Conservation (phyloP, 169 alveolate species). For the Fabrea salina region DNA sequence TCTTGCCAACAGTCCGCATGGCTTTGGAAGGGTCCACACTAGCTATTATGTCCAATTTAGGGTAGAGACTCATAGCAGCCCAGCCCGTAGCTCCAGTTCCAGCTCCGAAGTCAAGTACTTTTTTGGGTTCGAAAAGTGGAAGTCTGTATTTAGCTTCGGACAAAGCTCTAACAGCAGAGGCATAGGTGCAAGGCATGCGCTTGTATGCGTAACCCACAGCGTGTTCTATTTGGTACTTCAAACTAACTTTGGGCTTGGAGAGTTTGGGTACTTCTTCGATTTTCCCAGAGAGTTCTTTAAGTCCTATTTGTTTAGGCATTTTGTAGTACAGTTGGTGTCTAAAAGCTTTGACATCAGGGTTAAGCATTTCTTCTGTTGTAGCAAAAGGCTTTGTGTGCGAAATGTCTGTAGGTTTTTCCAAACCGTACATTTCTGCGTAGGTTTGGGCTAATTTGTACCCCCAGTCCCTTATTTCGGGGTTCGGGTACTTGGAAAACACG, state of each 20-base stretch:
- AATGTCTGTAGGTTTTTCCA: conserved; percentile 56
- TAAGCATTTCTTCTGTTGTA: conserved; percentile 40
- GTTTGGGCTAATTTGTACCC: conserved; percentile 33
- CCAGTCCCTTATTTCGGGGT: conserved; percentile 48
- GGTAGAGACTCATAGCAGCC: conserved; percentile 39
- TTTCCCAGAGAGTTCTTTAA: conserved; percentile 28
- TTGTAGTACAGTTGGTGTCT: too few species aligned
- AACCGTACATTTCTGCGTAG: conserved; percentile 35
- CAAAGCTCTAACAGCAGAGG: conserved; percentile 32
- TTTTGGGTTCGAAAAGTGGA: conserved; percentile 38
- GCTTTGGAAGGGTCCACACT: conserved; percentile 57
- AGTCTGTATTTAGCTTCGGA: conserved; percentile 38
- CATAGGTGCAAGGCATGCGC: conserved; percentile 40
- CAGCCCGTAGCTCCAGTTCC: conserved; percentile 60
- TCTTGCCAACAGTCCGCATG: conserved; percentile 62
- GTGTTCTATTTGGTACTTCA: conserved; percentile 42
- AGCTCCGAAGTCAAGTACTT: conserved; percentile 60
- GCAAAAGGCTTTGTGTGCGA: conserved; percentile 46
- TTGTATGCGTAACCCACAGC: conserved; percentile 45
- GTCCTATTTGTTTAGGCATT: too few species aligned
- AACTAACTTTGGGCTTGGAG: background rate
- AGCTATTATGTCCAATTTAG: conserved; percentile 30
- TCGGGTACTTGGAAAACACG: conserved; percentile 39
- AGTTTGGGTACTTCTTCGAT: background rate
- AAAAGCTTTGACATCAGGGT: too few species aligned